Evolutionary conservation across 1,284 basidiomycete genomes (phyloP).

Genomic region (Anthracocystis setariae): DNA sequence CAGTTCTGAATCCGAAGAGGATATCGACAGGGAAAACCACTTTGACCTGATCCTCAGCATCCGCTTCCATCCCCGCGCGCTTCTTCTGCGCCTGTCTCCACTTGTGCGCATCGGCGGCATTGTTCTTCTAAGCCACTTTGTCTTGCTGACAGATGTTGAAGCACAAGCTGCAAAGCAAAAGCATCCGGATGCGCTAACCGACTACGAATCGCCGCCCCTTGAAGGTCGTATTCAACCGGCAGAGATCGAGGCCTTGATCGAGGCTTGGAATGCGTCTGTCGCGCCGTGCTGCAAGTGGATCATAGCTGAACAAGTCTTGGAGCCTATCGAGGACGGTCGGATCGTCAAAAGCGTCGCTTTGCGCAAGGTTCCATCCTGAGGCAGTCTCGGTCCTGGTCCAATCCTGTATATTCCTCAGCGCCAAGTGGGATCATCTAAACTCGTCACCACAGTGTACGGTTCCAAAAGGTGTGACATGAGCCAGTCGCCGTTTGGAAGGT

Average conservation of each 20-base stretch:
- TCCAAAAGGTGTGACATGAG: slow-evolving; percentile 58
- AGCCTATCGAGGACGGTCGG: slow-evolving; percentile 42
- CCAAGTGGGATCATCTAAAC: slow-evolving; percentile 42
- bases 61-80: slow-evolving; percentile 36
- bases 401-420: neutral
- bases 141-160: slow-evolving; percentile 19
- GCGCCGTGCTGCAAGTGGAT: slow-evolving; percentile 12
- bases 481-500: slow-evolving; percentile 65
- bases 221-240: slow-evolving; percentile 35
- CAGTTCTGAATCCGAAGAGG: neutral
- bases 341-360: slow-evolving; percentile 34
- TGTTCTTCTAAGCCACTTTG: slow-evolving; percentile 45
- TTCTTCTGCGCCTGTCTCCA: slow-evolving; percentile 13
- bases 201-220: slow-evolving; percentile 38
- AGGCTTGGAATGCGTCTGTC: slow-evolving; percentile 11
- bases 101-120: slow-evolving; percentile 23
- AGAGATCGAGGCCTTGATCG: slow-evolving; percentile 26
- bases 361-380: slow-evolving; percentile 1
- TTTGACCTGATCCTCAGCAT: slow-evolving; percentile 39
- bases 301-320: slow-evolving; percentile 16
- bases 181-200: slow-evolving; percentile 10
- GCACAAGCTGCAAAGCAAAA: neutral
- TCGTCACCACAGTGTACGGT: slow-evolving; percentile 39
- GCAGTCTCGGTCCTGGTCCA: neutral
- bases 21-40: neutral